Conservation (phyloP, 179 eudicot species). For the Actinidia chinensis region DNA sequence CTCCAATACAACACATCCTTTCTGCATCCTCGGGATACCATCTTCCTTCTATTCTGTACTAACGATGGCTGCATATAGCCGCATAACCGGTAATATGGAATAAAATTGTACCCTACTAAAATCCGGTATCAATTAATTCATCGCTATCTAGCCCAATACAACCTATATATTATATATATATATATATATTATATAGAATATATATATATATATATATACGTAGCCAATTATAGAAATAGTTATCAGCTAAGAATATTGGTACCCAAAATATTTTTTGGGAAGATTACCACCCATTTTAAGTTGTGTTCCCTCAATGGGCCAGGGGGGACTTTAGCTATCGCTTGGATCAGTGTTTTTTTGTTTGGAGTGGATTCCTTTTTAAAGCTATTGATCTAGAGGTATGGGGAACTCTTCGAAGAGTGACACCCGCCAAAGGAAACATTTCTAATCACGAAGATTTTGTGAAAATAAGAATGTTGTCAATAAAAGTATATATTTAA, state of each 20-base stretch:
- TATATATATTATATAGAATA: no score
- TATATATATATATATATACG: not conserved
- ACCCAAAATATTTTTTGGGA: not conserved
- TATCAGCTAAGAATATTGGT: not conserved
- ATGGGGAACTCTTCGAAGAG: not conserved
- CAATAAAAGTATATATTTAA: not conserved
- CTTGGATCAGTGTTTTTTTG: not conserved
- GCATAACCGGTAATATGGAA: not conserved
- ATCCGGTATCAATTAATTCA: not conserved
- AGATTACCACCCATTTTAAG: not conserved
- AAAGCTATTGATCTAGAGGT: not conserved
- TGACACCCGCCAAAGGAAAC: not conserved
- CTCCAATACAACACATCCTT: no score
- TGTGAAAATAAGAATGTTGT: not conserved
- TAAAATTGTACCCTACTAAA: not conserved
- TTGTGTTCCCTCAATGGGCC: not conserved
- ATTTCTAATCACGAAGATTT: not conserved
- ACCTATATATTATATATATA: not conserved
- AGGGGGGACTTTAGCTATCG: not conserved
- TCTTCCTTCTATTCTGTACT: not conserved
- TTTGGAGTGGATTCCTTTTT: not conserved
- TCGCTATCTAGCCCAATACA: not conserved
- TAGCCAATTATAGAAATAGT: not conserved
- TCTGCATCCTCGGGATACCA: not conserved
- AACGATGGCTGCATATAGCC: not conserved